Percentiles rank a stretch among this genome's conserved stretches.
Evolutionary conservation across 768 basidiomycete genomes (phyloP).

Genomic region (Leccinellum rugosiceps): DNA sequence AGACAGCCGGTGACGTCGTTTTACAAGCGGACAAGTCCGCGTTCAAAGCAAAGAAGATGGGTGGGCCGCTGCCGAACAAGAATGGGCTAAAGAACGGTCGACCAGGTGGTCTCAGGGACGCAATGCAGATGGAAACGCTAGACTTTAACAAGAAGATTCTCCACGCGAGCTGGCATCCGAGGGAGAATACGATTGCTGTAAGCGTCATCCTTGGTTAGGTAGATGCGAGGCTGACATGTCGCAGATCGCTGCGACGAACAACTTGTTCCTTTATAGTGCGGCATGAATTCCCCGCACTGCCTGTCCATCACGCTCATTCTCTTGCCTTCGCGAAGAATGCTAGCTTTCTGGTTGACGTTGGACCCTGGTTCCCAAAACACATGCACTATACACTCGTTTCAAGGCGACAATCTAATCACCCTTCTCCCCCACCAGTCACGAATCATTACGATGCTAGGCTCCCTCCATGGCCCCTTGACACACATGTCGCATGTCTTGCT

Average conservation of each 20-base stretch:
- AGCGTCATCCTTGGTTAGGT: conserved; percentile 30
- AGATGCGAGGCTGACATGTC: conserved; percentile 6
- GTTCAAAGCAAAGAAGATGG: conserved; percentile 99
- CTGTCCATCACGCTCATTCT: not conserved
- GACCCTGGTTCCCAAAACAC: conserved; percentile 15
- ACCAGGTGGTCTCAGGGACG: conserved; percentile 66
- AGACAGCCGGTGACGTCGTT: conserved; percentile 83
- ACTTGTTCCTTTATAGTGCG: conserved; percentile 34
- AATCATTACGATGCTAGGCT: conserved; percentile 20
- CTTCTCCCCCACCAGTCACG: conserved; percentile 19
- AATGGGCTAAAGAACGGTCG: conserved; percentile 74
- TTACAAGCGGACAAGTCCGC: conserved; percentile 98
- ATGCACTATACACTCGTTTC: conserved; percentile 17
- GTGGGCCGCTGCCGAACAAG: conserved; percentile 76
- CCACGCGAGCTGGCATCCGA: conserved; percentile 96
- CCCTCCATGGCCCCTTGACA: conserved; percentile 12
- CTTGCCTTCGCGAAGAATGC: conserved; percentile 11
- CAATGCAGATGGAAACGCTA: conserved; percentile 81
- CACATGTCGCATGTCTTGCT: conserved; percentile 28
- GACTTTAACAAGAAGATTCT: conserved; percentile 98
- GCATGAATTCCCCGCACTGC: conserved; percentile 32
- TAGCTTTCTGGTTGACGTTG: conserved; percentile 9
- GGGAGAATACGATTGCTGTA: conserved; percentile 97
- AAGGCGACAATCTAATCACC: conserved; percentile 28
- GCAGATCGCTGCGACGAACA: conserved; percentile 86